These are phyloP conservation scores for Quercus phellos DNA, from an alignment of 331 rosid species.

Conservation along the genomic window DNA sequence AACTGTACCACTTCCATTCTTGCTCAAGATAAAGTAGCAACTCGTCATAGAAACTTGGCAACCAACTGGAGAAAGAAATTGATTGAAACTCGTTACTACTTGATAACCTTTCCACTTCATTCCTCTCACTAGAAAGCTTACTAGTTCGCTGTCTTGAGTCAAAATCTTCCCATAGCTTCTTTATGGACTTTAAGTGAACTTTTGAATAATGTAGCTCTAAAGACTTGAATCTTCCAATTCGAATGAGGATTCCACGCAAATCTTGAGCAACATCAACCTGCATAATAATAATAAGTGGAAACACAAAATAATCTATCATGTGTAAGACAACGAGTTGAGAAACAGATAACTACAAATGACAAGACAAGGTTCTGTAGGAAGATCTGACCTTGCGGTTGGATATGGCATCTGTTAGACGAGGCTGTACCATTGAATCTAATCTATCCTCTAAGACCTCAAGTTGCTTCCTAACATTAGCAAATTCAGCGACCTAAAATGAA, in stretches of 20 bases:
- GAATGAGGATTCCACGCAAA: constrained; percentile 82
- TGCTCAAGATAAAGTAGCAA: constrained; percentile 95
- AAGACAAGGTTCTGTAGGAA: constrained; percentile 1
- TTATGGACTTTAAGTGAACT: constrained; percentile 89
- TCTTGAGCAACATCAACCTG: constrained; percentile 86
- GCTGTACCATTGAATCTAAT: constrained; percentile 93
- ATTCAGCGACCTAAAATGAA: constrained; percentile 82
- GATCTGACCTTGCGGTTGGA: constrained; percentile 72
- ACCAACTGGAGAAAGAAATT: constrained; percentile 71
- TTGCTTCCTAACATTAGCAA: constrained; percentile 93
- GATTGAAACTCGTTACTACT: constrained; percentile 46
- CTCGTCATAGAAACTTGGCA: constrained; percentile 89
- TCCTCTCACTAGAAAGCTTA: constrained; percentile 56
- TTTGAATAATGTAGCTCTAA: constrained; percentile 81
- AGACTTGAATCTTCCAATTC: constrained; percentile 96
- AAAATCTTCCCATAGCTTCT: constrained; percentile 88
- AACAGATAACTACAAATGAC: background rate
- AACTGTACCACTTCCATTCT: constrained; percentile 92
- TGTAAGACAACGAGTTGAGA: constrained; percentile 4
- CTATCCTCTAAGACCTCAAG: constrained; percentile 98
- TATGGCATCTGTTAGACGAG: constrained; percentile 86
- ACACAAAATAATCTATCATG: background rate
- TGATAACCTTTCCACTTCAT: constrained; percentile 50
- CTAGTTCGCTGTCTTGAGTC: constrained; percentile 52
- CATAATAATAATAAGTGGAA: constrained; percentile 9